phyloP scores from a whole-genome alignment of 202 grass and related monocot species.

The Miscanthus sacchariflorus region DNA sequence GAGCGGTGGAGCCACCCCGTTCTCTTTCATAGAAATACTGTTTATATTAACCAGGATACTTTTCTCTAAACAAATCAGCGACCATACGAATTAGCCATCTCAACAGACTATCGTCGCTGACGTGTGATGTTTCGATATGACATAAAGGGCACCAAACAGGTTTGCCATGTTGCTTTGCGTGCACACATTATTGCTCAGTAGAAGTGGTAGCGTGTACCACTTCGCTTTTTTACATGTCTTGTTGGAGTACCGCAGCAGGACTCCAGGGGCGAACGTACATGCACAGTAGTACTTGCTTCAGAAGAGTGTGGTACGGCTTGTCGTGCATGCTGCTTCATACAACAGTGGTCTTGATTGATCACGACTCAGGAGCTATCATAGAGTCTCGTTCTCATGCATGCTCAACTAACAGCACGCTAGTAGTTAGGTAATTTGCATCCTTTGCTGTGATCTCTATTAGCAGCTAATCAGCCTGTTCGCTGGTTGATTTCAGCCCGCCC shows the following conservation, averaged over 20 bases:
- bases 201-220: no score
- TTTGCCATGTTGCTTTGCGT: constrained; percentile 34
- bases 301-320: neutral
- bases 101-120: no score
- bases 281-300: constrained; percentile 6
- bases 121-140: constrained; percentile 25
- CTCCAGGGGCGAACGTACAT: neutral
- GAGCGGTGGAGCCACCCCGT: neutral
- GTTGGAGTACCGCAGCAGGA: neutral
- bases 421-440: neutral
- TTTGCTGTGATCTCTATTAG: neutral
- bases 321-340: neutral
- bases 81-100: no score
- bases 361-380: neutral
- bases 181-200: neutral
- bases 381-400: neutral
- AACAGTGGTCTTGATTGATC: neutral
- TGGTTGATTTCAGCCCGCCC: no score
- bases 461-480: no score
- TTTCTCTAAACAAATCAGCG: no score
- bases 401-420: neutral
- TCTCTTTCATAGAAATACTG: no score
- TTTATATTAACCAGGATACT: no score
- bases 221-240: neutral
- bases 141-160: constrained; percentile 32